Evolutionary conservation across 2,329 filamentous ascomycete genomes (phyloP).

Genomic region (Ilyonectria mors-panacis): DNA sequence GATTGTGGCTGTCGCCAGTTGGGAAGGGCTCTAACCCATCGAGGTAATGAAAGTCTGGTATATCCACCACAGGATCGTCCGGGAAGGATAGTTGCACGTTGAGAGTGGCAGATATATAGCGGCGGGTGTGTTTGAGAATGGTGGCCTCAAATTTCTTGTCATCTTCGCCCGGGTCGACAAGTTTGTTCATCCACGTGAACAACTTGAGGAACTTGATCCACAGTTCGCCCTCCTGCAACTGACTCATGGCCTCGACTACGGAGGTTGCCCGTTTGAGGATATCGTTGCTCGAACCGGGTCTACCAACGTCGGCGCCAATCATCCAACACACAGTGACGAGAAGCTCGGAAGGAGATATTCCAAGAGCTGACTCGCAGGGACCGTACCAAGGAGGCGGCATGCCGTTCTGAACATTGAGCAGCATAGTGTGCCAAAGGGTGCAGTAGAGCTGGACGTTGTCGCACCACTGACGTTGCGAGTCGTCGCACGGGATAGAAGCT

Average conservation of each 20-base stretch:
- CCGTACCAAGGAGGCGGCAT: constrained; percentile 39
- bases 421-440: constrained; percentile 43
- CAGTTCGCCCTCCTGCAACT: constrained; percentile 31
- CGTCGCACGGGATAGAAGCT: constrained; percentile 28
- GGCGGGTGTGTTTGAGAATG: constrained; percentile 37
- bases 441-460: constrained; percentile 45
- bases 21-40: not conserved
- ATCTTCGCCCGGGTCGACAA: constrained; percentile 30
- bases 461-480: constrained; percentile 35
- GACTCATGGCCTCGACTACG: constrained; percentile 26
- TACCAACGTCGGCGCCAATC: constrained; percentile 34
- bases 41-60: not conserved
- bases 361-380: constrained; percentile 42
- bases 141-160: constrained; percentile 41
- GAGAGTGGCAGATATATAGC: constrained; percentile 36
- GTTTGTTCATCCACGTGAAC: constrained; percentile 46
- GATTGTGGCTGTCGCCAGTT: not conserved
- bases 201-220: constrained; percentile 40
- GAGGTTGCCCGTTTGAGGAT: constrained; percentile 34
- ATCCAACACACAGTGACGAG: constrained; percentile 46
- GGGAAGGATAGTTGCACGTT: constrained; percentile 36
- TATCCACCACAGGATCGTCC: constrained; percentile 3
- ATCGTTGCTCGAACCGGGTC: not conserved
- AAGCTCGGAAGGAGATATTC: constrained; percentile 45
- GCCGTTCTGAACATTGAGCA: constrained; percentile 29